Evolutionary conservation across 176 grass and related monocot genomes (phyloP).

Genomic region (Zizania latifolia): DNA sequence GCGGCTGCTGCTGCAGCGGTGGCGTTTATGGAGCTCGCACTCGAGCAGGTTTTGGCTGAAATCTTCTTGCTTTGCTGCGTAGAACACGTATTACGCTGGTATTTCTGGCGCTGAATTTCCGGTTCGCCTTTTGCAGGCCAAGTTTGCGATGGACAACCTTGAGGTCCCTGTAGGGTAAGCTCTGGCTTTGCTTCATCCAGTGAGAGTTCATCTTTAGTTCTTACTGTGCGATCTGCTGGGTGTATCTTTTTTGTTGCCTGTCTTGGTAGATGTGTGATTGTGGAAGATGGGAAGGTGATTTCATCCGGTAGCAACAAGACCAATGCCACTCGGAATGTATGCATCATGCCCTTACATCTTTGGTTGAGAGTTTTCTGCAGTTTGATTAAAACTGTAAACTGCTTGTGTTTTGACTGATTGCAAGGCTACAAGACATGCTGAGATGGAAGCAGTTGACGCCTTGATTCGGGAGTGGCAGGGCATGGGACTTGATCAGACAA

Average conservation of each 20-base stretch:
- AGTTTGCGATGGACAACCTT: conserved; percentile 70
- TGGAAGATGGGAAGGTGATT: conserved; percentile 72
- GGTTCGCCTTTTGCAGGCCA: conserved; percentile 44
- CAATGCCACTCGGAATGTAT: conserved; percentile 72
- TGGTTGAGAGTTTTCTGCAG: neutral
- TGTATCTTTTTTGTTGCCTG: neutral
- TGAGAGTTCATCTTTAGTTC: neutral
- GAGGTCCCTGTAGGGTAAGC: conserved; percentile 89
- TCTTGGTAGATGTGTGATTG: conserved; percentile 64
- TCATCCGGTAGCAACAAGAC: conserved; percentile 75
- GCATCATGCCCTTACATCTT: neutral
- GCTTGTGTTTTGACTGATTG: neutral
- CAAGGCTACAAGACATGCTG: conserved; percentile 94
- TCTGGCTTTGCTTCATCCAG: neutral
- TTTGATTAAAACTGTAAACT: neutral
- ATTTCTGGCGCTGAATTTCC: neutral
- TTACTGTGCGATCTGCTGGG: neutral
- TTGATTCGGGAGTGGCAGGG: conserved; percentile 80
- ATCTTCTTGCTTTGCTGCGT: neutral
- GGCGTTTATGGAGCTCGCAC: conserved; percentile 61
- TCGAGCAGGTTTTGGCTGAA: conserved; percentile 55
- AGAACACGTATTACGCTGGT: neutral
- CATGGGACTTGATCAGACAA: conserved; percentile 46
- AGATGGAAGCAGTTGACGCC: conserved; percentile 88
- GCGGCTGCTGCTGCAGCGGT: neutral